Base-by-base conservation (phyloP, 805 yeast species). In the Teunomyces lycoperdinae region DNA sequence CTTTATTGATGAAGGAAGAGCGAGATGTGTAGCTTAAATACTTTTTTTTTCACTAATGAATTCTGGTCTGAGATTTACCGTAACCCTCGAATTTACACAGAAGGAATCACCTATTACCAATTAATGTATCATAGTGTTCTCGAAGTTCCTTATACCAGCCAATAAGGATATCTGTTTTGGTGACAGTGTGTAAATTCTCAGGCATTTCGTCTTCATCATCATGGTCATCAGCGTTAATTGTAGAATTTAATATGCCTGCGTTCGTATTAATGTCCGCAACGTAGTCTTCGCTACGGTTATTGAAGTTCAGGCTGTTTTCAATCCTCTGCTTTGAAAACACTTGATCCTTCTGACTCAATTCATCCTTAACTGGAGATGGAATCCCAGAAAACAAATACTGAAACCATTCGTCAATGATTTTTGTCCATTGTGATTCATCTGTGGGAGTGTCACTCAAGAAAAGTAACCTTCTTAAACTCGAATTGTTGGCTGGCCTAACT, bases 341-440 rank as follows among this genome's bases (percentile, higher is more conserved):
- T 48, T 68, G 73, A 44, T 68, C 74, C 43, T 63, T 68, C 35
- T 69, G 71, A 35, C 72, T 63, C 20, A 70, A 48, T 27, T 60
- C 63, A 10, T 46, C 45, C 39, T 57, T 62, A n/a, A 54, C 58
- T 24, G 54, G 58, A 2, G 53, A 49, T 2, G 76, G 76, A 11
- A 68, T 53, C 1, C 68, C 57, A 24, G 63, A 62, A 13, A 30
- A 31, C 39, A 70, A 46, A 28, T 50, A 56, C 34, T 38, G 44
- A 16, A 49, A 51, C 65, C 63, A 63, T 33, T 46, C 50, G 32
- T 55, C 58, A 14, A 52, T 50, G 6, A 29, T 14, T 13, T 41
- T 43, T 28, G 34, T 33, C 48, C 51, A 34, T 9, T 45, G 47
- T 8, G 14, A 14, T 5, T 50, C 51, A 10, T 14, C n/a, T 8